Conservation (phyloP, 106 monocot genomes). For the Hemerocallis citrina region DNA sequence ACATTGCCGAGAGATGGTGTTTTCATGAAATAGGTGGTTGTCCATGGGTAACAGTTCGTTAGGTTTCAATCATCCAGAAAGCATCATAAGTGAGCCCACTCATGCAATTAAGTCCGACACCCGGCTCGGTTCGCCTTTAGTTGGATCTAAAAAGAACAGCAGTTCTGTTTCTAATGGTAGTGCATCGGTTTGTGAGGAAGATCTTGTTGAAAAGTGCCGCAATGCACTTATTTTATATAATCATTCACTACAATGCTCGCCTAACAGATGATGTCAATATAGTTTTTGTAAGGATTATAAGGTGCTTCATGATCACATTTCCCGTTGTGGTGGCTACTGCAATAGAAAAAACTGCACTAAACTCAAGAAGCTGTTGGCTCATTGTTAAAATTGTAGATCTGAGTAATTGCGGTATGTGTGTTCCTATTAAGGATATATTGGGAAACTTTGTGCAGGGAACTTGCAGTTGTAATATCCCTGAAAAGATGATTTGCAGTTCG, state of each 20-base stretch:
- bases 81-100: not conserved
- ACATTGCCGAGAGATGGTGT: not conserved
- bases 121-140: not conserved
- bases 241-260: conserved; percentile 15
- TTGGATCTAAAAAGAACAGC: not conserved
- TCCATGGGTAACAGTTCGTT: not conserved
- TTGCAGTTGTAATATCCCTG: not conserved
- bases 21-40: too few relatives aligned
- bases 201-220: not conserved
- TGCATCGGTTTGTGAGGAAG: not conserved
- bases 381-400: conserved; percentile 21
- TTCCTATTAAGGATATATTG: conserved; percentile 9
- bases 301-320: conserved; percentile 8
- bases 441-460: not conserved
- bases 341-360: conserved; percentile 3
- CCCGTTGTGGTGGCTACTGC: conserved; percentile 3
- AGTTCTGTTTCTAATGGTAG: not conserved
- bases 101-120: not conserved
- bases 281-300: conserved; percentile 1
- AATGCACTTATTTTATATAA: not conserved
- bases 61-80: not conserved
- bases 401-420: conserved; percentile 15
- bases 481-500: not conserved
- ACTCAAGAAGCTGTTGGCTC: conserved; percentile 5
- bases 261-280: not conserved